Percentiles rank a stretch among this genome's conserved stretches.
phyloP scores from a whole-genome alignment of 345 rosid genomes.

The Noccaea bulbosa region DNA sequence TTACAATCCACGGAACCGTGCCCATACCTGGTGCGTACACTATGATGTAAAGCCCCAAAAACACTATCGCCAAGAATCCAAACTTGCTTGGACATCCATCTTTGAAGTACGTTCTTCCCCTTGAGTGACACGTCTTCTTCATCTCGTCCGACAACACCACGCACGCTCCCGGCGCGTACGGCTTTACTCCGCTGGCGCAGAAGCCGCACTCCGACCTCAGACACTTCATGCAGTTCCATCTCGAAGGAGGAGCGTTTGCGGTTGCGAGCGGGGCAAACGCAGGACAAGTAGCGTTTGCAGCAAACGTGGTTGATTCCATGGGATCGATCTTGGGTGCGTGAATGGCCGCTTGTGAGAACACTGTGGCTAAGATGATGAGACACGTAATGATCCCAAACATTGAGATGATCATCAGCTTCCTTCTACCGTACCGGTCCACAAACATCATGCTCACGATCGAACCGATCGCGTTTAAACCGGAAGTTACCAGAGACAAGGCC shows the following conservation, averaged over 20 bases:
- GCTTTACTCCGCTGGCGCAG: slow-evolving; percentile 50
- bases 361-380: slow-evolving; percentile 54
- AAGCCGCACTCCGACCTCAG: slow-evolving; percentile 61
- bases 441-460: slow-evolving; percentile 72
- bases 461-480: slow-evolving; percentile 83
- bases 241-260: slow-evolving; percentile 38
- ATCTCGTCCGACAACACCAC: slow-evolving; percentile 44
- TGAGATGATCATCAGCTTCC: slow-evolving; percentile 77
- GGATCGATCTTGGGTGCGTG: slow-evolving; percentile 56
- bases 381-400: slow-evolving; percentile 68
- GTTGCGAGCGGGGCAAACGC: slow-evolving; percentile 42
- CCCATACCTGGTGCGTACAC: slow-evolving; percentile 87
- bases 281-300: slow-evolving; percentile 66
- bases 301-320: slow-evolving; percentile 49
- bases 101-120: slow-evolving; percentile 54
- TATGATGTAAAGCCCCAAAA: slow-evolving; percentile 74
- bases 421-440: slow-evolving; percentile 81
- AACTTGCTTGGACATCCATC: slow-evolving; percentile 82
- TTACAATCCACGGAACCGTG: slow-evolving; percentile 86
- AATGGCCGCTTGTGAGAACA: slow-evolving; percentile 61
- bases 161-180: slow-evolving; percentile 81
- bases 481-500: slow-evolving; percentile 82
- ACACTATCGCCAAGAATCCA: slow-evolving; percentile 68
- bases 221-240: slow-evolving; percentile 78
- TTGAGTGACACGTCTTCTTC: slow-evolving; percentile 42